These are phyloP conservation scores for Xanthoconium stramineum DNA, from an alignment of 768 basidiomycete species.

Conservation along the genomic window DNA sequence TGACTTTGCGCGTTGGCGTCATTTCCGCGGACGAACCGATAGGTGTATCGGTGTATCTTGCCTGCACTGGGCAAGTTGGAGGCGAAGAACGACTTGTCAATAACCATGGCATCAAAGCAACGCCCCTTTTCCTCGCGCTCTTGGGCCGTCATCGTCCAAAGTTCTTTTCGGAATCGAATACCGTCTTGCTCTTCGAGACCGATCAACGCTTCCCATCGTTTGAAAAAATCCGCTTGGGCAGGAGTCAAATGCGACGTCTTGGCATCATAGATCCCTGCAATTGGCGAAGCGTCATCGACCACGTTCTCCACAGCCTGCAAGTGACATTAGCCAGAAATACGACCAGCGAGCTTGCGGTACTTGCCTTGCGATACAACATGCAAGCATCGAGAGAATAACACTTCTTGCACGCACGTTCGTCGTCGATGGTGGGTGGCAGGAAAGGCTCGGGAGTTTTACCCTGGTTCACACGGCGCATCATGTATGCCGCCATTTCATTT, in stretches of 20 bases:
- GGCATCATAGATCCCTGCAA: slow-evolving; percentile 65
- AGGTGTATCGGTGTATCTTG: slow-evolving; percentile 77
- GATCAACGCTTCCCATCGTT: slow-evolving; percentile 85
- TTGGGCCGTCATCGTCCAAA: slow-evolving; percentile 86
- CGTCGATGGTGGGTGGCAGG: slow-evolving; percentile 85
- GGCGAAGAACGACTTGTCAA: slow-evolving; percentile 46
- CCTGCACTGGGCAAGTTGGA: slow-evolving; percentile 27
- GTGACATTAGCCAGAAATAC: neutral
- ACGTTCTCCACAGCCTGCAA: slow-evolving; percentile 68
- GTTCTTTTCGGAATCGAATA: slow-evolving; percentile 78
- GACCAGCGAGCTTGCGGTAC: slow-evolving; percentile 1
- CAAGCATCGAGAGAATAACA: slow-evolving; percentile 86
- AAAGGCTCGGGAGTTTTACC: slow-evolving; percentile 47
- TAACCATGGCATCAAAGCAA: slow-evolving; percentile 79
- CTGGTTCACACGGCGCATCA: slow-evolving; percentile 49
- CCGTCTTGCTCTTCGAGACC: slow-evolving; percentile 86
- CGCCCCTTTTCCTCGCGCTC: slow-evolving; percentile 81
- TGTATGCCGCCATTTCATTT: slow-evolving; percentile 81
- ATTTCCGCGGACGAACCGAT: slow-evolving; percentile 56
- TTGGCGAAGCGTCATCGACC: slow-evolving; percentile 47
- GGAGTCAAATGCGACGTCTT: slow-evolving; percentile 80
- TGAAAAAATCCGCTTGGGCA: slow-evolving; percentile 73
- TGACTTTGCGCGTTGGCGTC: slow-evolving; percentile 5
- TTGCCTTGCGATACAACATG: slow-evolving; percentile 89
- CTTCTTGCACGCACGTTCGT: slow-evolving; percentile 68